These are phyloP conservation scores for Curvularia eragrostidis DNA, from an alignment of 2,329 filamentous ascomycete species.

Conservation along the genomic window DNA sequence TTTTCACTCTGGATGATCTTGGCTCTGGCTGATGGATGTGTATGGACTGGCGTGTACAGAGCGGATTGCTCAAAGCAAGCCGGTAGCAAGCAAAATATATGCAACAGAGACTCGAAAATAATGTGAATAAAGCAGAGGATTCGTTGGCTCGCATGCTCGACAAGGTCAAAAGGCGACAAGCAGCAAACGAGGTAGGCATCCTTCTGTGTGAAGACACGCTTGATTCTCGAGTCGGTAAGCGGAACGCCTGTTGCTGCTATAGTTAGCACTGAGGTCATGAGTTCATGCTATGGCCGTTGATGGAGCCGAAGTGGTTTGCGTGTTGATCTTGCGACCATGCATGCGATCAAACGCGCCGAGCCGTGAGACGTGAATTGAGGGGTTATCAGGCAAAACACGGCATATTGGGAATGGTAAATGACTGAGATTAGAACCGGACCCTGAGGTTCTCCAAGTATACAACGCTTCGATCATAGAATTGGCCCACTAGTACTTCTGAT, in stretches of 20 bases:
- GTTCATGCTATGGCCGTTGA: not conserved
- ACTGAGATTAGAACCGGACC: not conserved
- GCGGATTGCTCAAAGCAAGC: not conserved
- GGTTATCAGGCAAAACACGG: not conserved
- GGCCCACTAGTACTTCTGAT: not conserved
- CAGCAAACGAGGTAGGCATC: not conserved
- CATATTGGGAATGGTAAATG: not conserved
- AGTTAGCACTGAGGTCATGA: slow-evolving; percentile 12
- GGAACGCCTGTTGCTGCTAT: slow-evolving; percentile 6
- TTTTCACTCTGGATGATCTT: not conserved
- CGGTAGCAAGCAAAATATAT: slow-evolving; percentile 1
- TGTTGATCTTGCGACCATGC: not conserved
- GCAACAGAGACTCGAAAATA: not conserved
- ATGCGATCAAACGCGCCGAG: not conserved
- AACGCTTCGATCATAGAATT: not conserved
- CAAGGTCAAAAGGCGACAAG: not conserved
- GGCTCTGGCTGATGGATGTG: not conserved
- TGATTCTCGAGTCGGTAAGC: not conserved
- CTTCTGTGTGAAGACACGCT: slow-evolving; percentile 5
- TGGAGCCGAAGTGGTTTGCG: not conserved
- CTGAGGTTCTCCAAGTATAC: not conserved
- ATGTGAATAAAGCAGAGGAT: slow-evolving; percentile 5
- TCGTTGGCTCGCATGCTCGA: slow-evolving; percentile 1
- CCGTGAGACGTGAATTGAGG: not conserved
- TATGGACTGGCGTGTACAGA: not conserved